A percentile compares a stretch with the other conserved stretches of the same genome.
Evolutionary conservation across 495 filamentous ascomycete species (phyloP).

Genomic region (Daldinia concentrica): DNA sequence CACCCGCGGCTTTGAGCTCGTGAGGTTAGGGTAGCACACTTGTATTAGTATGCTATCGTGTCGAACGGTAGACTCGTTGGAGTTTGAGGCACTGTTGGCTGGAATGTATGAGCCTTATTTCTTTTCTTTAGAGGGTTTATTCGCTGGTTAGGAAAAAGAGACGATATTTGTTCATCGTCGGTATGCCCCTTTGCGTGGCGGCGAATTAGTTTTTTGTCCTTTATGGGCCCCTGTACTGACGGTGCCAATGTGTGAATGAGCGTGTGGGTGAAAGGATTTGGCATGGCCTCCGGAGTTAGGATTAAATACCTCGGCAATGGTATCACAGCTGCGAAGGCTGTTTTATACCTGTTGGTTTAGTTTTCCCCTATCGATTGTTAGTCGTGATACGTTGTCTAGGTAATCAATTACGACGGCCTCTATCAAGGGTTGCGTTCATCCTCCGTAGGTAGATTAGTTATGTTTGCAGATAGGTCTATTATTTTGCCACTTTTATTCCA

Average conservation of each 20-base stretch:
- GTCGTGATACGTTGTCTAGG: neutral
- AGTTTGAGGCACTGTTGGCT: constrained; percentile 17
- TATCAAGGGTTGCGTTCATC: neutral
- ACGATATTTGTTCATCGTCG: neutral
- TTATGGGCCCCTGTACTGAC: neutral
- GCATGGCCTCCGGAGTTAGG: constrained; percentile 33
- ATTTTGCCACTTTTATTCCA: neutral
- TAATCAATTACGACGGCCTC: neutral
- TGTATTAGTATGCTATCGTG: constrained; percentile 20
- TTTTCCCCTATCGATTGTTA: neutral
- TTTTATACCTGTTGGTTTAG: neutral
- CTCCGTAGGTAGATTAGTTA: neutral
- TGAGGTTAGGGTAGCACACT: neutral
- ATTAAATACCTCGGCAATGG: constrained; percentile 26
- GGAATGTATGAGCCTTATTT: constrained; percentile 12
- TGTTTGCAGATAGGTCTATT: neutral
- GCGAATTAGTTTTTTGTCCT: constrained; percentile 4
- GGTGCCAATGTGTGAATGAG: neutral
- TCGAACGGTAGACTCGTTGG: constrained; percentile 6
- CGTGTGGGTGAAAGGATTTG: constrained; percentile 3
- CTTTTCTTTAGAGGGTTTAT: neutral
- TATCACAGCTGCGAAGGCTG: neutral
- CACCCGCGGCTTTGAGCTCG: neutral
- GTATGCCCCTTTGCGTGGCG: neutral
- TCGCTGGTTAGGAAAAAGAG: constrained; percentile 21